Base-by-base conservation (phyloP, 208 protist genomes). In the Acanthamoeba comandoni region DNA sequence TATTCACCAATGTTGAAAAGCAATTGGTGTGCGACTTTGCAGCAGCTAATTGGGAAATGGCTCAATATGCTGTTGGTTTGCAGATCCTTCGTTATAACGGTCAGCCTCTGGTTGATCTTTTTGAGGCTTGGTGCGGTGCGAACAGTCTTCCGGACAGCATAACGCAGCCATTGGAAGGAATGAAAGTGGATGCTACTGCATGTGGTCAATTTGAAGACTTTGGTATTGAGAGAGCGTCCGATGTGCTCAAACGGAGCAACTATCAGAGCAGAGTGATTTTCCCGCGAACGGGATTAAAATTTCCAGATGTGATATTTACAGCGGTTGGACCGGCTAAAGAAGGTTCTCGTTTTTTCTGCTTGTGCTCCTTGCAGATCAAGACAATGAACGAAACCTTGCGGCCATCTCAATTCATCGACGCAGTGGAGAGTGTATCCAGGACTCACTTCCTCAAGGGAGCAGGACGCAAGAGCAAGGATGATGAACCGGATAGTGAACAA, bases 311-410 rank as follows among this genome's bases (percentile, higher is more conserved):
- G 15, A 15, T 62, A 19, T 62, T 62, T n/a, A 62, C 55, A 19
- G 55, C 55, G 55, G 55, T 19, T n/a, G 17, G 55, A 62, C 55
- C 55, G n/a, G 55, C 17, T 62, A 62, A n/a, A n/a, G n/a, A n/a
- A n/a, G n/a, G n/a, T n/a, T n/a, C n/a, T n/a, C n/a, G n/a, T n/a
- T n/a, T n/a, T n/a, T n/a, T 62, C 55, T 62, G 55, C 55, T 62
- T 62, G 55, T 62, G 55, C 55, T 62, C 55, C 55, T 19, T 62
- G n/a, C 55, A 62, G 55, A n/a, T 62, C 19, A 62, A 62, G n/a
- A 62, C 55, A 15, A 19, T 15, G 55, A 62, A n/a, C 17, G 17
- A 62, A n/a, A 15, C 17, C 17, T n/a, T 62, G 55, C 55, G 17
- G 15, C 55, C 55, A 15, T 15, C 15, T 62, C 19, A 15, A n/a